phyloP scores from a whole-genome alignment of 2,329 filamentous ascomycete genomes.

The Aspergillus sclerotialis region DNA sequence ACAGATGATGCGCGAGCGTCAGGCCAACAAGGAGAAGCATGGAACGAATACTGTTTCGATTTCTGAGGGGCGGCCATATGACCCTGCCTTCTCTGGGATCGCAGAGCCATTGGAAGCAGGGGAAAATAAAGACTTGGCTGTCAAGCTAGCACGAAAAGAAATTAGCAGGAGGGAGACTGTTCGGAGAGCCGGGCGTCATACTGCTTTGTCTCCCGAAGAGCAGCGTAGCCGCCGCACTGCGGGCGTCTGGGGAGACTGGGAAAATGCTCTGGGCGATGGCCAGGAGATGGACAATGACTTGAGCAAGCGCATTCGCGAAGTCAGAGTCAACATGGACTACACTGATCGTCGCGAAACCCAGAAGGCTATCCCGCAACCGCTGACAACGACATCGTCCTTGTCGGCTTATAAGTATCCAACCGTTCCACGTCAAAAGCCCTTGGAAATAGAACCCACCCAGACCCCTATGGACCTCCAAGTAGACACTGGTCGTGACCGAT shows the following conservation, averaged over 20 bases:
- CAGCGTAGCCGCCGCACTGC: constrained; percentile 50
- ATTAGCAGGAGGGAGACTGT: constrained; percentile 59
- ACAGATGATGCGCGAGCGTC: constrained; percentile 42
- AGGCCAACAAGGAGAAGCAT: constrained; percentile 32
- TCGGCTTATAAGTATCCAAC: constrained; percentile 38
- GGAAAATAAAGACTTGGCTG: constrained; percentile 67
- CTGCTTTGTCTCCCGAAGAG: constrained; percentile 51
- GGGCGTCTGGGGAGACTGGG: constrained; percentile 50
- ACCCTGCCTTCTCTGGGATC: constrained; percentile 55
- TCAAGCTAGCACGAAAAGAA: constrained; percentile 68
- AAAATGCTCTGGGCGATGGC: constrained; percentile 33
- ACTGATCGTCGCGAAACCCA: constrained; percentile 6
- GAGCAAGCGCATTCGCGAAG: constrained; percentile 46
- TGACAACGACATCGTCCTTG: constrained; percentile 12
- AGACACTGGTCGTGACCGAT: constrained; percentile 11
- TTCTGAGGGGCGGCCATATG: constrained; percentile 25
- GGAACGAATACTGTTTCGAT: constrained; percentile 5
- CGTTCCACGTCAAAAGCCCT: constrained; percentile 30
- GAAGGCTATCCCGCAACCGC: constrained; percentile 9
- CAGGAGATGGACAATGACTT: constrained; percentile 38
- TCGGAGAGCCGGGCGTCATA: constrained; percentile 51
- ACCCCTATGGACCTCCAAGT: constrained; percentile 12
- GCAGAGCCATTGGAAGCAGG: constrained; percentile 60
- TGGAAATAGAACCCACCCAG: constrained; percentile 16
- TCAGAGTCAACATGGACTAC: constrained; percentile 36